Base-by-base conservation (phyloP, 441 rosid genomes). In the Euphorbia celastroides region DNA sequence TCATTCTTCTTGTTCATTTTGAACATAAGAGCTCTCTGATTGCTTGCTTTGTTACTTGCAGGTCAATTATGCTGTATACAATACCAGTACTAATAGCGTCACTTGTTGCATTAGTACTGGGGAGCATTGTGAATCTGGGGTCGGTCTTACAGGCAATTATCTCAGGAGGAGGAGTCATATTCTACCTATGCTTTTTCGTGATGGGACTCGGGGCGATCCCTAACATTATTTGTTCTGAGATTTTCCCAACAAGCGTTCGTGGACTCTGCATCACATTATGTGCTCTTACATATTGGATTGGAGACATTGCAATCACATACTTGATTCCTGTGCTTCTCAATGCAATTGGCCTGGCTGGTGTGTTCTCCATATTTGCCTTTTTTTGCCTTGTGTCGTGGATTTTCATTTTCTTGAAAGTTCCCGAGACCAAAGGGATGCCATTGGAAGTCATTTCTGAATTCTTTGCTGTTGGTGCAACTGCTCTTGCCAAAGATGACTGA, bases 351-450 rank as follows among this genome's bases (percentile, higher is more conserved):
- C 84, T 94, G 0, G 84, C 88, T 1, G 99, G 99, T 26, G 90
- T 88, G 14, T 92, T 92, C 16, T 80, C 89, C 22, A 62, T 89
- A 76, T 94, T 81, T 2, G 83, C 91, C 0, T 20, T 87, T 8
- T 86, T 80, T 4, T 94, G 98, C 77, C 54, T 79, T 50, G 62
- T 89, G 0, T 80, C 93, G 0, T 85, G 90, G 90, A 73, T 73
- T 19, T 94, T 89, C 42, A 89, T 92, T 66, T 89, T 74, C 84
- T 60, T 86, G 57, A 84, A 89, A 74, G 97, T 94, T 58, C 98
- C 99, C 0, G 99, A 92, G 83, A 92, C 99, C 16, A 94, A 92
- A 71, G 99, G 97, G 60, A 94, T 94, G 99, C 99, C 99, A 5
- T 89, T 93, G 20, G 99, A 91, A 81, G 97, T 94, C 57, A 89